A percentile compares a stretch with the other conserved stretches of the same genome.
Evolutionary conservation across 768 basidiomycete genomes (phyloP).

Genomic region (Leccinum incarnatum): DNA sequence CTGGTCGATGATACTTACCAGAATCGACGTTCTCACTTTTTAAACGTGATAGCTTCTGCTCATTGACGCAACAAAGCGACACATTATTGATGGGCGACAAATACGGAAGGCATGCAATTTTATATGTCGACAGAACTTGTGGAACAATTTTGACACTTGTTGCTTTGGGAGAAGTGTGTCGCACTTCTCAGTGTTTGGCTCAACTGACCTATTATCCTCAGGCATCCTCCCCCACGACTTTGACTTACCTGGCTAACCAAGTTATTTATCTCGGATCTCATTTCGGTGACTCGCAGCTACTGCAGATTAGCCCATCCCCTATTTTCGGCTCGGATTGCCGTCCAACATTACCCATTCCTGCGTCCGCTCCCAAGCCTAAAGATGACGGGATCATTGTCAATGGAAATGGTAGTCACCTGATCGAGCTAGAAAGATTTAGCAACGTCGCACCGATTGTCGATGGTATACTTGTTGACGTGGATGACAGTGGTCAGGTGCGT

Average conservation of each 20-base stretch:
- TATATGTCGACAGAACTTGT: slow-evolving; percentile 49
- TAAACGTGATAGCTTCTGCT: slow-evolving; percentile 44
- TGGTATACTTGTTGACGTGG: slow-evolving; percentile 70
- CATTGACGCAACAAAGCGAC: slow-evolving; percentile 43
- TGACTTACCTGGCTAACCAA: slow-evolving; percentile 72
- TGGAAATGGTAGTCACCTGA: slow-evolving; percentile 54
- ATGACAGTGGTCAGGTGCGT: slow-evolving; percentile 66
- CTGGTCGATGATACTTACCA: neutral
- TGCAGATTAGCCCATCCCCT: slow-evolving; percentile 53
- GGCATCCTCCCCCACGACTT: slow-evolving; percentile 67
- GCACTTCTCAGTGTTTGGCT: neutral
- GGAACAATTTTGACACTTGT: slow-evolving; percentile 46
- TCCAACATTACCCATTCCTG: slow-evolving; percentile 52
- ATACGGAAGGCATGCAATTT: slow-evolving; percentile 66
- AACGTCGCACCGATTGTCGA: slow-evolving; percentile 87
- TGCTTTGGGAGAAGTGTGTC: slow-evolving; percentile 68
- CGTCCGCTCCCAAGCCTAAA: slow-evolving; percentile 39
- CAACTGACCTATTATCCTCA: slow-evolving; percentile 26
- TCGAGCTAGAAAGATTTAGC: slow-evolving; percentile 60
- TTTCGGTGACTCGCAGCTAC: slow-evolving; percentile 73
- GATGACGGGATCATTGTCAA: slow-evolving; percentile 48
- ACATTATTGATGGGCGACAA: slow-evolving; percentile 65
- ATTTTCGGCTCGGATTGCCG: slow-evolving; percentile 34
- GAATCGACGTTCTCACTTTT: neutral
- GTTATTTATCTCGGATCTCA: slow-evolving; percentile 79